Percentiles rank a stretch among this genome's conserved stretches.
Evolutionary conservation across 441 rosid genomes (phyloP).

Genomic region (Adansonia gregorii): DNA sequence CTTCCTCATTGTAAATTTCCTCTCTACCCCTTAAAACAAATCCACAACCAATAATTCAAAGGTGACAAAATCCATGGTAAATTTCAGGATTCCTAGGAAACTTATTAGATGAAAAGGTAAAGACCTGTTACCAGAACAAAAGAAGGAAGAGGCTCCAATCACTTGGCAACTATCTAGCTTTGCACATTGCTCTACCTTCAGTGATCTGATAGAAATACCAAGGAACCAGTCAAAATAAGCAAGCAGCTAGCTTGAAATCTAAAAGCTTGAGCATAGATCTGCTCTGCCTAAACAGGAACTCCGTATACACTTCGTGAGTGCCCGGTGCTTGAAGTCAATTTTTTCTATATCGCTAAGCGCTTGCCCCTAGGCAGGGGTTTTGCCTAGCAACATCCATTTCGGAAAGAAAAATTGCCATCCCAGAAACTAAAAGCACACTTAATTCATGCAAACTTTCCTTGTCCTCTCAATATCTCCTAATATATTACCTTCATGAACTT

Average conservation of each 20-base stretch:
- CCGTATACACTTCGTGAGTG: neutral
- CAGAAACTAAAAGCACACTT: neutral
- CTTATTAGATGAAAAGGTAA: too few species aligned
- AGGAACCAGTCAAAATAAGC: too few species aligned
- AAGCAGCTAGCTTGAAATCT: neutral
- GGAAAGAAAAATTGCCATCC: neutral
- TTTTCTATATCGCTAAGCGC: neutral
- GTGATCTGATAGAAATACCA: too few species aligned
- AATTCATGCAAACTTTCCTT: neutral
- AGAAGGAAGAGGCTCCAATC: too few species aligned
- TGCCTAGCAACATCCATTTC: neutral
- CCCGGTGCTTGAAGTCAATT: neutral
- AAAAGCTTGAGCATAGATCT: neutral
- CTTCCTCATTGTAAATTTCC: neutral
- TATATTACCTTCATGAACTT: conserved; percentile 7
- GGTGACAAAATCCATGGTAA: neutral
- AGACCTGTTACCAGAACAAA: too few species aligned
- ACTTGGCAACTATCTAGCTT: too few species aligned
- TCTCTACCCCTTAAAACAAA: neutral
- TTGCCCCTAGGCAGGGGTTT: neutral
- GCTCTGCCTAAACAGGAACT: neutral
- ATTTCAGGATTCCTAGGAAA: too few species aligned
- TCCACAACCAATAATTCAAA: neutral
- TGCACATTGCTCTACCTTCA: too few species aligned
- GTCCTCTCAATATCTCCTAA: conserved; percentile 2